phyloP scores from a whole-genome alignment of 805 yeast species.

The Soucietia sequanensis region DNA sequence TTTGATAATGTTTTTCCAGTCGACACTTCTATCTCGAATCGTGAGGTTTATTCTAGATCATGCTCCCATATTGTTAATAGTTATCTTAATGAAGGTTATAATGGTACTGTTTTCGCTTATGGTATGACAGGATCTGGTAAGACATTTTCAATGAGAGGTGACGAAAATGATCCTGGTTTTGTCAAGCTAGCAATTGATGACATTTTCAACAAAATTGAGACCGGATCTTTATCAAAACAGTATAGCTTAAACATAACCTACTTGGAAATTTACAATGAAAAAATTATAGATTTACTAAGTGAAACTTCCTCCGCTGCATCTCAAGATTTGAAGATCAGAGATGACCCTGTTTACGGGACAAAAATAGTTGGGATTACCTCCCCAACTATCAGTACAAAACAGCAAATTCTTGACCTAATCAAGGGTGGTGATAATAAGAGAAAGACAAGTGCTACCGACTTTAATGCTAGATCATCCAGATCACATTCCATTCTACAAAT shows the following conservation, averaged over 20 bases:
- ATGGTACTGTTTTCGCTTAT: slow-evolving; percentile 89
- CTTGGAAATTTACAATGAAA: slow-evolving; percentile 85
- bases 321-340: slow-evolving; percentile 70
- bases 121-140: slow-evolving; percentile 96
- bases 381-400: slow-evolving; percentile 52
- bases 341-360: slow-evolving; percentile 70
- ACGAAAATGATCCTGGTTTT: slow-evolving; percentile 60
- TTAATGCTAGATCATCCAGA: slow-evolving; percentile 81
- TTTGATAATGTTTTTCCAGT: slow-evolving; percentile 82
- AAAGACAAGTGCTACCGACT: slow-evolving; percentile 86
- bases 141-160: slow-evolving; percentile 84
- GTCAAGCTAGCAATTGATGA: slow-evolving; percentile 65
- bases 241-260: slow-evolving; percentile 64
- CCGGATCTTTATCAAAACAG: slow-evolving; percentile 22
- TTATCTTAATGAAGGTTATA: slow-evolving; percentile 67
- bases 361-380: slow-evolving; percentile 73
- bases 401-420: slow-evolving; percentile 61
- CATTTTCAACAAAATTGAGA: slow-evolving; percentile 49
- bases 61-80: slow-evolving; percentile 53
- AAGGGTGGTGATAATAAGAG: slow-evolving; percentile 70
- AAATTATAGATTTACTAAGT: slow-evolving; percentile 69
- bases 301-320: slow-evolving; percentile 25
- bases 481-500: slow-evolving; percentile 88
- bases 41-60: slow-evolving; percentile 56
- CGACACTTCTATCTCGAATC: slow-evolving; percentile 41